Conservation (phyloP, 2,329 filamentous ascomycete genomes). For the Diplodia mutila region DNA sequence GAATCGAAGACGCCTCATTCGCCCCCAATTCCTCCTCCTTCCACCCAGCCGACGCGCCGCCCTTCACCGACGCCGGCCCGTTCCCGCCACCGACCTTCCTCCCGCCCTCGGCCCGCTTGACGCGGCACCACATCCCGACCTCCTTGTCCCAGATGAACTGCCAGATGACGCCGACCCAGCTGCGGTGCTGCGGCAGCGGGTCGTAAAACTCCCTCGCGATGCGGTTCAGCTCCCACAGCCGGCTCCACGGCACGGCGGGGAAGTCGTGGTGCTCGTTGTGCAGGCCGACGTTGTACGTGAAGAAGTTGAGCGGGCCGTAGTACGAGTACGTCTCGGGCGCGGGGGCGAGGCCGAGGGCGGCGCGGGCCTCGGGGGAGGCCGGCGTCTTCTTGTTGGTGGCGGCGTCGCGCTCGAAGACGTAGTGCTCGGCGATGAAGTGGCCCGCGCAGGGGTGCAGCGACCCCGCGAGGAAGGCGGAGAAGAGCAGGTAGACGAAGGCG, state of each 20-base stretch:
- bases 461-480: conserved; percentile 91
- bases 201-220: conserved; percentile 92
- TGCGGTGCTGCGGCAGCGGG: conserved; percentile 80
- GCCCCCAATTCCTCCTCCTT: conserved; percentile 53
- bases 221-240: conserved; percentile 73
- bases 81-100: conserved; percentile 54
- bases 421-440: conserved; percentile 97
- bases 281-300: conserved; percentile 96
- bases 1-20: conserved; percentile 52
- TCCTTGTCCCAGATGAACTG: conserved; percentile 90
- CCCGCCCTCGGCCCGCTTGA: conserved; percentile 85
- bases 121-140: conserved; percentile 87
- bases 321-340: conserved; percentile 96
- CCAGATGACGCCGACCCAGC: conserved; percentile 93
- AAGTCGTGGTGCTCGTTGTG: conserved; percentile 99
- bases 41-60: conserved; percentile 38
- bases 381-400: conserved; percentile 22
- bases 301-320: conserved; percentile 87
- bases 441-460: conserved; percentile 92
- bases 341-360: conserved; percentile 35
- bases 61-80: too few relatives aligned
- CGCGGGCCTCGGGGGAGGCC: conserved; percentile 59
- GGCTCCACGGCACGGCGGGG: conserved; percentile 93
- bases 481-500: conserved; percentile 78
- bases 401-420: conserved; percentile 48